phyloP scores from a whole-genome alignment of 2,329 filamentous ascomycete species.

The Scedosporium boydii region DNA sequence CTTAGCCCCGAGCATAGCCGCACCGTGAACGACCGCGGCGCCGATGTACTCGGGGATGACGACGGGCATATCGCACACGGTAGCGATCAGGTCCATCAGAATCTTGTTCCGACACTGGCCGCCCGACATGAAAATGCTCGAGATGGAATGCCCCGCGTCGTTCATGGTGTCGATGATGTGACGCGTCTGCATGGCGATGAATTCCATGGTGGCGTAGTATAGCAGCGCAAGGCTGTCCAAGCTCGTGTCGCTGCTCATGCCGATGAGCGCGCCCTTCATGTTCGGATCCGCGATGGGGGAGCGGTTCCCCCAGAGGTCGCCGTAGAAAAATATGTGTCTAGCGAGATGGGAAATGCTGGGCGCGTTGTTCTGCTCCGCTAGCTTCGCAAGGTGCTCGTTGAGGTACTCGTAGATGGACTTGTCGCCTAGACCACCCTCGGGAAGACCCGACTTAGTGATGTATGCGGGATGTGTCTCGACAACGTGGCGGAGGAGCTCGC shows the following conservation, averaged over 20 bases:
- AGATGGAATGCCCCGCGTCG: slow-evolving; percentile 73
- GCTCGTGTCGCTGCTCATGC: slow-evolving; percentile 76
- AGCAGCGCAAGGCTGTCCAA: slow-evolving; percentile 80
- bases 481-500: slow-evolving; percentile 87
- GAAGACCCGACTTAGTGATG: slow-evolving; percentile 63
- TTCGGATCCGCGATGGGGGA: slow-evolving; percentile 85
- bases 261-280: slow-evolving; percentile 87
- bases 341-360: slow-evolving; percentile 77
- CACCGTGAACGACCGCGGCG: slow-evolving; percentile 93
- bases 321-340: slow-evolving; percentile 97
- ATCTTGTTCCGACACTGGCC: slow-evolving; percentile 95
- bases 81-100: slow-evolving; percentile 84
- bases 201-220: slow-evolving; percentile 96
- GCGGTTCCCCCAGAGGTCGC: slow-evolving; percentile 93
- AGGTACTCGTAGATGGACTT: slow-evolving; percentile 93
- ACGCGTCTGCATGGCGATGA: slow-evolving; percentile 91
- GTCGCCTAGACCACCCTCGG: slow-evolving; percentile 62
- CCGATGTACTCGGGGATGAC: slow-evolving; percentile 90
- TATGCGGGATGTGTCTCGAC: slow-evolving; percentile 92
- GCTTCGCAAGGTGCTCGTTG: slow-evolving; percentile 73
- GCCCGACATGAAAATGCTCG: slow-evolving; percentile 96
- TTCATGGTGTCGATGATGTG: slow-evolving; percentile 97
- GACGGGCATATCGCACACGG: slow-evolving; percentile 84
- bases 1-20: slow-evolving; percentile 95
- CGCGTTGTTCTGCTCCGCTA: slow-evolving; percentile 59